Conservation (phyloP, 148 eudicot species). For the Camellia japonica region DNA sequence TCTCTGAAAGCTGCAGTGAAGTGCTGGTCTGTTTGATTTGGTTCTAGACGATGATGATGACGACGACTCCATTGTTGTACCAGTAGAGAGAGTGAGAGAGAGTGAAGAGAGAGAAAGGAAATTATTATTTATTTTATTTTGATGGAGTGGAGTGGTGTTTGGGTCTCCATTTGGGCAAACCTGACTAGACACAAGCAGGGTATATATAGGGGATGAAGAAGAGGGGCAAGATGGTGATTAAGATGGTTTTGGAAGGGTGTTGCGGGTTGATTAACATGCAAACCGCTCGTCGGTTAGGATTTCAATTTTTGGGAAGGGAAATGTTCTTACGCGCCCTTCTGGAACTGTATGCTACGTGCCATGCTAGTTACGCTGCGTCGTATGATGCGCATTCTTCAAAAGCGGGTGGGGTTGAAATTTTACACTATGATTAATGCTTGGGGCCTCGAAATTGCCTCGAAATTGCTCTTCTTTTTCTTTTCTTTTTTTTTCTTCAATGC, state of each 20-base stretch:
- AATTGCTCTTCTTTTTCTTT: no score
- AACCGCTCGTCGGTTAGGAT: conserved; percentile 28
- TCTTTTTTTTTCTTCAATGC: no score
- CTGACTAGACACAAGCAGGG: conserved; percentile 26
- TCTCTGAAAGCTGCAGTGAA: conserved; percentile 25
- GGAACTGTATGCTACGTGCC: background rate
- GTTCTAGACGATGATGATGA: conserved; percentile 21
- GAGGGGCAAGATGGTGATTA: conserved; percentile 7
- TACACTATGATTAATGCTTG: no score
- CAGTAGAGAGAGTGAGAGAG: conserved; percentile 16
- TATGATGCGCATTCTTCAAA: background rate
- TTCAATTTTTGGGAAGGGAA: conserved; percentile 21
- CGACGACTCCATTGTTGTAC: conserved; percentile 31
- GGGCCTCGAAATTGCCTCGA: no score
- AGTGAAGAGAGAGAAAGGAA: background rate
- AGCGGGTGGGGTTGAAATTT: no score
- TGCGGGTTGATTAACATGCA: background rate
- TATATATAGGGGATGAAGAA: conserved; percentile 21
- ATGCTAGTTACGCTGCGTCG: background rate
- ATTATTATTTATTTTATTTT: background rate
- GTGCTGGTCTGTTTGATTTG: background rate
- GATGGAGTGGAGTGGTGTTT: background rate
- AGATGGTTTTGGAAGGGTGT: background rate
- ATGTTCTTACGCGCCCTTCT: background rate
- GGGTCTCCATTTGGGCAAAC: conserved; percentile 35